Percentiles rank a stretch among this genome's conserved stretches.
Evolutionary conservation across 768 basidiomycete species (phyloP).

Genomic region (Mycena maculata): DNA sequence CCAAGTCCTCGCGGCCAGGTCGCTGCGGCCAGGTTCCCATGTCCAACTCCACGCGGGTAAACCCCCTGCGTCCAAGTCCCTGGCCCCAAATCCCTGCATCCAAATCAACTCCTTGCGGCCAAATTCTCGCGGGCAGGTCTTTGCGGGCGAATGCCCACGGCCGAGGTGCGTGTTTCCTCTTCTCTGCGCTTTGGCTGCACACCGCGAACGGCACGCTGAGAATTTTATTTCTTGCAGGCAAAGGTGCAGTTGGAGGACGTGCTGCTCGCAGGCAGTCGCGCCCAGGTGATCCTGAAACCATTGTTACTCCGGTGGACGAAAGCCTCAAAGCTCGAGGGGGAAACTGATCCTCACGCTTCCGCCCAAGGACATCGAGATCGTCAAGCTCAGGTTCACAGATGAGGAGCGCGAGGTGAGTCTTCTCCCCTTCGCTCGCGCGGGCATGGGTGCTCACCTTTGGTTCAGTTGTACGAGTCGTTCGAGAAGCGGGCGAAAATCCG

Average conservation of each 20-base stretch:
- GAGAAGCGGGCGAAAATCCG: constrained; percentile 66
- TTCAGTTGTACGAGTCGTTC: constrained; percentile 67
- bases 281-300: constrained; percentile 74
- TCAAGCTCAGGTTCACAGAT: constrained; percentile 71
- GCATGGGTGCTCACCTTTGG: background rate
- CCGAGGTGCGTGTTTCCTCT: too few relatives aligned
- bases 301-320: constrained; percentile 82
- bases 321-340: constrained; percentile 71
- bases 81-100: too few relatives aligned
- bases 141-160: too few relatives aligned
- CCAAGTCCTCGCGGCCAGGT: too few relatives aligned
- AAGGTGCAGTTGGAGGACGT: constrained; percentile 68
- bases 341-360: constrained; percentile 75
- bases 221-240: constrained; percentile 53
- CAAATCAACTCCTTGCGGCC: too few relatives aligned
- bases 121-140: too few relatives aligned
- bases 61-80: too few relatives aligned
- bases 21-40: too few relatives aligned
- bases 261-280: constrained; percentile 70
- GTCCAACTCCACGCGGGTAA: too few relatives aligned
- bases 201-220: too few relatives aligned
- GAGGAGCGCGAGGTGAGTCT: constrained; percentile 88
- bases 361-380: constrained; percentile 67
- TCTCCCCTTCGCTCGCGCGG: background rate
- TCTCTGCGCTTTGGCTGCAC: too few relatives aligned